These are phyloP conservation scores for Zygnema circumcarinatum DNA, from an alignment of 139 green algal species.

Conservation along the genomic window DNA sequence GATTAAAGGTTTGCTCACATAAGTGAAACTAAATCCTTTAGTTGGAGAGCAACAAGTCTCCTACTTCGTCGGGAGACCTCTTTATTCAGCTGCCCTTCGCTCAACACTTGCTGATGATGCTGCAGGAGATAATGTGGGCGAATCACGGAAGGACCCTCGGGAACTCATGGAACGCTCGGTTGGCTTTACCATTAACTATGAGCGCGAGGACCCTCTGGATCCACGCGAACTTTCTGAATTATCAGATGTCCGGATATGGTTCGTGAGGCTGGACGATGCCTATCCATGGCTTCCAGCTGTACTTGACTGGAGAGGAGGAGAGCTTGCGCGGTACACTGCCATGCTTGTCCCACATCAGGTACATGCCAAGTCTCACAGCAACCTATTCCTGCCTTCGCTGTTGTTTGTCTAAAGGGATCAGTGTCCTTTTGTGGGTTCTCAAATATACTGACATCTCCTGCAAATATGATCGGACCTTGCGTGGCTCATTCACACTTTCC, in stretches of 20 bases:
- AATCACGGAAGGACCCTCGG: not conserved
- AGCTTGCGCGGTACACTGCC: conserved; percentile 59
- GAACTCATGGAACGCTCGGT: conserved; percentile 28
- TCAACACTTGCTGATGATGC: too few species aligned
- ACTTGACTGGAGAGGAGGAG: conserved; percentile 59
- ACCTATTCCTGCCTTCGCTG: not conserved
- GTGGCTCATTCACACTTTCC: too few species aligned
- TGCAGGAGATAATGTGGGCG: conserved; percentile 35
- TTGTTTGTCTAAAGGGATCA: too few species aligned
- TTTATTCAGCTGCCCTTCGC: too few species aligned
- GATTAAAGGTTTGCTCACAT: too few species aligned
- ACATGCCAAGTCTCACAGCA: not conserved
- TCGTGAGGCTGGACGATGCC: conserved; percentile 56
- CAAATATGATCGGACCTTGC: too few species aligned
- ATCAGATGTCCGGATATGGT: conserved; percentile 60
- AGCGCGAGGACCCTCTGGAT: conserved; percentile 49
- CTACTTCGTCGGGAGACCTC: too few species aligned
- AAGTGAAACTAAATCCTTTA: too few species aligned
- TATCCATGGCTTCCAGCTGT: conserved; percentile 61
- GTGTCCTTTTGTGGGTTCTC: too few species aligned
- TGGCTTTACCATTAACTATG: conserved; percentile 46
- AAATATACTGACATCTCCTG: too few species aligned
- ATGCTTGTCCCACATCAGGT: conserved; percentile 64
- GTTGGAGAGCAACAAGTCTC: too few species aligned
- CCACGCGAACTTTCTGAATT: conserved; percentile 60